Conservation (phyloP, 805 yeast genomes). For the Candida coquimbonensis region DNA sequence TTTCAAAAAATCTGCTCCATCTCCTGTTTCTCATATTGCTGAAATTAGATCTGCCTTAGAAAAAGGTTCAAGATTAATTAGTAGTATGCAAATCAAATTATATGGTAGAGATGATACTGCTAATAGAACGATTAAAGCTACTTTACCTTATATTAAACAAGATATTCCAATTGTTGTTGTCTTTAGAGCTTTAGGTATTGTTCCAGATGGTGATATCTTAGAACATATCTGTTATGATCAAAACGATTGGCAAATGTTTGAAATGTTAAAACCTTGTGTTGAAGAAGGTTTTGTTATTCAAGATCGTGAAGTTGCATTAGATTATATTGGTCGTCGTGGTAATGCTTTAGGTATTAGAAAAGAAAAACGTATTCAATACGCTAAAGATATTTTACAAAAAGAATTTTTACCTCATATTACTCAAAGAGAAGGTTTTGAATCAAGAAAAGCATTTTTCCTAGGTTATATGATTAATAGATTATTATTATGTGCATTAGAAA, state of each 20-base stretch:
- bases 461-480: conserved; percentile 98
- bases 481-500: conserved; percentile 89
- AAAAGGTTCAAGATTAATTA: conserved; percentile 92
- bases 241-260: conserved; percentile 99
- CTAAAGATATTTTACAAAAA: conserved; percentile 92
- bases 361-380: conserved; percentile 97
- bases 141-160: conserved; percentile 91
- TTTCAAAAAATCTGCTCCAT: conserved; percentile 94
- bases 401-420: conserved; percentile 97
- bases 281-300: conserved; percentile 98
- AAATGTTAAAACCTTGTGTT: conserved; percentile 97
- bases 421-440: conserved; percentile 93
- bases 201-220: conserved; percentile 97
- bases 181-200: conserved; percentile 95
- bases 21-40: conserved; percentile 93
- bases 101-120: conserved; percentile 76
- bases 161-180: conserved; percentile 97
- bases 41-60: conserved; percentile 96
- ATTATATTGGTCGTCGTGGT: conserved; percentile 97
- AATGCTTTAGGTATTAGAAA: conserved; percentile 93
- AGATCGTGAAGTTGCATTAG: conserved; percentile 96
- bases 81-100: conserved; percentile 89
- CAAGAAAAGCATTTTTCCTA: conserved; percentile 92
- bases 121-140: conserved; percentile 87
- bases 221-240: conserved; percentile 98